Conservation (phyloP, 106 monocot genomes). For the Dendrobium nobile region DNA sequence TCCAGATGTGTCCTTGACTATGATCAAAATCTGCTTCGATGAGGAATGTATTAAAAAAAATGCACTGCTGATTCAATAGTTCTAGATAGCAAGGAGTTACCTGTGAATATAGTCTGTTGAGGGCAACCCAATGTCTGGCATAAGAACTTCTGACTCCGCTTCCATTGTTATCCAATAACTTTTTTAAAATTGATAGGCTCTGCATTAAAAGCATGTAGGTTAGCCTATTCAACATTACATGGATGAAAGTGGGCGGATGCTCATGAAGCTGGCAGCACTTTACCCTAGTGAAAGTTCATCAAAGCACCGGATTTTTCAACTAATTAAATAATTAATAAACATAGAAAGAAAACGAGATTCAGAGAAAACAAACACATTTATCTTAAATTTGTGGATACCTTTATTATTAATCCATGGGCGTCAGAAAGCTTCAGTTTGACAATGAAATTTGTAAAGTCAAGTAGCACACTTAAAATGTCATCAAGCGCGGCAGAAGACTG, state of each 20-base stretch:
- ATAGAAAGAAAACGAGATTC: background rate
- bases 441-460: constrained; percentile 50
- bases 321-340: constrained; percentile 3
- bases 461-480: constrained; percentile 54
- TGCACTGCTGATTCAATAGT: background rate
- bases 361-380: background rate
- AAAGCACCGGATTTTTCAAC: background rate
- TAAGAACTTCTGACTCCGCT: constrained; percentile 34
- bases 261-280: background rate
- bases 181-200: constrained; percentile 65
- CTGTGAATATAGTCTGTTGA: constrained; percentile 71
- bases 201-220: constrained; percentile 27
- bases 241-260: background rate
- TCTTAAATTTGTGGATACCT: constrained; percentile 29
- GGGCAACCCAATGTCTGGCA: constrained; percentile 51
- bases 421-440: constrained; percentile 54
- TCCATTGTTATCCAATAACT: constrained; percentile 62
- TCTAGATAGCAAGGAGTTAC: constrained; percentile 17
- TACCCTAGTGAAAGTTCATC: background rate
- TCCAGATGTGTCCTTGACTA: constrained; percentile 47
- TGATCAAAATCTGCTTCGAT: constrained; percentile 45
- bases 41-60: background rate
- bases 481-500: constrained; percentile 46
- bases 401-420: constrained; percentile 40
- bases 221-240: background rate